Evolutionary conservation across 352 stramenopile genomes (phyloP), one percentile per base, ranked within the genome.

Genomic region (Achlya hypogyna): DNA sequence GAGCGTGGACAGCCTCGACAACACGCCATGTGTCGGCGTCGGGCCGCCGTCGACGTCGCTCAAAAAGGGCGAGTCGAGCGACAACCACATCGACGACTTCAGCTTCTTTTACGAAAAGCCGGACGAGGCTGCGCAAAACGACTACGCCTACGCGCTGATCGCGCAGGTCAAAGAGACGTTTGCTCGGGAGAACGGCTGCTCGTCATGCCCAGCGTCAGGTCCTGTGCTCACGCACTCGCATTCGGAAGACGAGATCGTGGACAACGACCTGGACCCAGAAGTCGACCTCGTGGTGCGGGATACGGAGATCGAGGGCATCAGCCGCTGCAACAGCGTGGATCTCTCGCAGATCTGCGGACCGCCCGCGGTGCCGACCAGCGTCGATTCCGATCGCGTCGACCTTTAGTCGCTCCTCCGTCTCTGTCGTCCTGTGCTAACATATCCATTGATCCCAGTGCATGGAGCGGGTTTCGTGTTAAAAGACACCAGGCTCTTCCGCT

Each of bases 21-120:
- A 53, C 82, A 91, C 71, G 72, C 72, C 62, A 67, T 85, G 42
- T 84, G 83, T 67, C 47, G 78, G 82, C 47, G 82, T 76, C 49
- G 49, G 49, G 2, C 89, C 89, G 52, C 71, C 78, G 6, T 63
- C 74, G 42, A 76, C 74, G 31, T 51, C 74, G 25, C 29, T 69
- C 1, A 78, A 68, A 12, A 63, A 52, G 27, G 63, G 31, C 31
- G 31, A 56, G 12, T 79, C 72, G 27, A 78, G 87, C 53, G 77
- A 88, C 64, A 88, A 81, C 9, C 81, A 95, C 71, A 93, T 95
- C 60, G 86, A 93, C 65, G 86, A 93, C 65, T 95, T 95, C 66
- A 91, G 81, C 72, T 95, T 95, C 67, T 82, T 78, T 31, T 93
- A 90, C 64, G 86, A 95, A 72, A 87, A 73, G 52, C 89, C 69